Percentiles rank a stretch among this genome's conserved stretches.
Evolutionary conservation across 352 stramenopile genomes (phyloP).

Genomic region (Phytophthora rubi): DNA sequence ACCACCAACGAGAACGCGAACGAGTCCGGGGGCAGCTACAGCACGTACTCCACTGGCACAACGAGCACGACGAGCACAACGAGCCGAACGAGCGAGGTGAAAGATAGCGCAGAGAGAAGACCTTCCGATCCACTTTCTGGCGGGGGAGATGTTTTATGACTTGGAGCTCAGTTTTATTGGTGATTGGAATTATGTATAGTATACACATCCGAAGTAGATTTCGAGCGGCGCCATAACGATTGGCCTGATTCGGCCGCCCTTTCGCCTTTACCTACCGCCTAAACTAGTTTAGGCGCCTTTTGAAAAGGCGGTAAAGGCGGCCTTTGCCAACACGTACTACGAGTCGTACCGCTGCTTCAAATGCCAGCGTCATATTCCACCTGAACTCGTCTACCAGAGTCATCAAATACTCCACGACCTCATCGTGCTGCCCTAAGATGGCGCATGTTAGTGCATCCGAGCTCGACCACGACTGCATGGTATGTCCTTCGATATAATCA

Average conservation of each 20-base stretch:
- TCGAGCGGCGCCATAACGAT: background rate
- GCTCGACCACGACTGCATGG: too few species aligned
- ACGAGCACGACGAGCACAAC: too few species aligned
- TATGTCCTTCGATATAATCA: too few species aligned
- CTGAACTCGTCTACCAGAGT: too few species aligned
- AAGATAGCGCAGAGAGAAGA: background rate
- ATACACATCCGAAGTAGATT: background rate
- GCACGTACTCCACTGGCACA: background rate
- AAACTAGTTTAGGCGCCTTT: slow-evolving; percentile 4
- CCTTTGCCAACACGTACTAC: background rate
- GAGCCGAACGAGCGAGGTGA: background rate
- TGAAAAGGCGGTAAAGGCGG: slow-evolving; percentile 1
- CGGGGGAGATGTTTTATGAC: background rate
- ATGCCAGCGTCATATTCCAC: too few species aligned
- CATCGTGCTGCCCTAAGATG: too few species aligned
- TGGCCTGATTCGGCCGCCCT: background rate
- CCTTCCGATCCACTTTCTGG: background rate
- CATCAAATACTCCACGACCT: too few species aligned
- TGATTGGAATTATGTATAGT: slow-evolving; percentile 3
- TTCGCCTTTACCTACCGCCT: background rate
- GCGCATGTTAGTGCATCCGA: too few species aligned
- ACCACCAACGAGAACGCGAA: background rate
- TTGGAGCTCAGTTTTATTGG: background rate
- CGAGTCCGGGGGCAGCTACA: background rate
- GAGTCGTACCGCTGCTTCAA: too few species aligned